Evolutionary conservation across 2,329 filamentous ascomycete genomes (phyloP).

Genomic region (Chaetomium sp.): DNA sequence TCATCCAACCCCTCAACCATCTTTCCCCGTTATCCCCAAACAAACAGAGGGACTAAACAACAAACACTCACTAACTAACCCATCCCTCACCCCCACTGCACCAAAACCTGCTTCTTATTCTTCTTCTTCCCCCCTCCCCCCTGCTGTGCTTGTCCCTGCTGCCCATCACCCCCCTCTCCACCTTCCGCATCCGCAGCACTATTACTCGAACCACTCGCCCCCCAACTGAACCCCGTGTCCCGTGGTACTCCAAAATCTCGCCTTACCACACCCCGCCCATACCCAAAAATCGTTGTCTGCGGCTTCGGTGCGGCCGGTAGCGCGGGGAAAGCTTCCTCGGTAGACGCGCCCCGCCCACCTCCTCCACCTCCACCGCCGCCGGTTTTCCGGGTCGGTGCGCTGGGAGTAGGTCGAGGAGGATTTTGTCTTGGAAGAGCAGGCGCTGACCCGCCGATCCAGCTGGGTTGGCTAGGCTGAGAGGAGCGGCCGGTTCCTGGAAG

Average conservation of each 20-base stretch:
- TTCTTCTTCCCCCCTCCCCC: constrained; percentile 49
- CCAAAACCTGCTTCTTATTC: constrained; percentile 55
- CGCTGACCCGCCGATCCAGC: constrained; percentile 18
- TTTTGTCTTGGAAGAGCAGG: neutral
- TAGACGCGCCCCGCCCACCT: constrained; percentile 6
- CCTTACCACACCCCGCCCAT: constrained; percentile 49
- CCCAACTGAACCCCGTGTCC: constrained; percentile 51
- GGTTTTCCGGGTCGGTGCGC: neutral
- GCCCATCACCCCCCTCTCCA: constrained; percentile 20
- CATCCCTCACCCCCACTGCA: constrained; percentile 50
- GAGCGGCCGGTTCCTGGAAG: constrained; percentile 28
- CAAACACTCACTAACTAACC: neutral
- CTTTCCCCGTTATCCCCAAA: too few relatives aligned
- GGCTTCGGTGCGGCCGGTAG: constrained; percentile 71
- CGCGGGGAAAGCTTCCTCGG: constrained; percentile 69
- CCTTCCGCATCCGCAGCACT: constrained; percentile 28
- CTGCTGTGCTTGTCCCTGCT: constrained; percentile 20
- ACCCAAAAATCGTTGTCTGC: constrained; percentile 55
- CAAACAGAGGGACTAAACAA: neutral
- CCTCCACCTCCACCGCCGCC: neutral
- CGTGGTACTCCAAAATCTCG: constrained; percentile 40
- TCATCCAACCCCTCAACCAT: too few relatives aligned
- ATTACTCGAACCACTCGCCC: constrained; percentile 27
- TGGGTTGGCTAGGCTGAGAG: constrained; percentile 7
- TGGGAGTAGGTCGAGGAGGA: neutral